phyloP scores from a whole-genome alignment of 2,329 filamentous ascomycete species.

The Botrytis elliptica region DNA sequence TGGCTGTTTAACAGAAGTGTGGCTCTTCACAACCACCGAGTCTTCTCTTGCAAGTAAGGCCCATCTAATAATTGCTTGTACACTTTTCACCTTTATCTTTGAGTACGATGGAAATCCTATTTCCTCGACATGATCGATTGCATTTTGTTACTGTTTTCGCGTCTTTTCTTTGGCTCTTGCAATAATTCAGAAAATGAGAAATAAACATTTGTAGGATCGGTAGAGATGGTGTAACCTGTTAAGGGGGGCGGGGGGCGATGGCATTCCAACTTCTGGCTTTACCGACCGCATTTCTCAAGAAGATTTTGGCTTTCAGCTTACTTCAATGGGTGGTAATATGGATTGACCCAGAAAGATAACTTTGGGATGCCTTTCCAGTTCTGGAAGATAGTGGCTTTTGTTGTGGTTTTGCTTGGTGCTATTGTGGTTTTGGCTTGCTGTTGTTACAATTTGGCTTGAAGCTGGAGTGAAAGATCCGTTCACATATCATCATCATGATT shows the following conservation, averaged over 20 bases:
- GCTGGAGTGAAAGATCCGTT: neutral
- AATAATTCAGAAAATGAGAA: conserved; percentile 4
- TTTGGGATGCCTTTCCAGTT: neutral
- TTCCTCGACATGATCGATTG: conserved; percentile 3
- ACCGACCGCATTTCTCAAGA: neutral
- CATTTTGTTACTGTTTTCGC: neutral
- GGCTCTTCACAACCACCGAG: neutral
- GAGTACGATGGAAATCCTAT: conserved; percentile 11
- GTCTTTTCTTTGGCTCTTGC: neutral
- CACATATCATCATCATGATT: neutral
- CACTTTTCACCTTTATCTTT: conserved; percentile 12
- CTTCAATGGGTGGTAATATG: neutral
- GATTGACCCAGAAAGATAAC: too few relatives aligned
- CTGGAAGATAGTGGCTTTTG: neutral
- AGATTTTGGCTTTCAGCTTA: neutral
- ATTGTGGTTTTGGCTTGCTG: neutral
- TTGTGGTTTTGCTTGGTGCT: neutral
- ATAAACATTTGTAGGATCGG: neutral
- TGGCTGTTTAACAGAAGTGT: neutral
- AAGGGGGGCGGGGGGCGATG: neutral
- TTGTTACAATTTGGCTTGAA: neutral
- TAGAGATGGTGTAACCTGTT: neutral
- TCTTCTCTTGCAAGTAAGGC: conserved; percentile 6
- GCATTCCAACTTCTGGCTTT: conserved; percentile 1
- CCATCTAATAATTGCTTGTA: conserved; percentile 4